Percentiles rank a stretch among this genome's conserved stretches.
phyloP scores from a whole-genome alignment of 176 grass and related monocot species.

The Musa schizocarpa region DNA sequence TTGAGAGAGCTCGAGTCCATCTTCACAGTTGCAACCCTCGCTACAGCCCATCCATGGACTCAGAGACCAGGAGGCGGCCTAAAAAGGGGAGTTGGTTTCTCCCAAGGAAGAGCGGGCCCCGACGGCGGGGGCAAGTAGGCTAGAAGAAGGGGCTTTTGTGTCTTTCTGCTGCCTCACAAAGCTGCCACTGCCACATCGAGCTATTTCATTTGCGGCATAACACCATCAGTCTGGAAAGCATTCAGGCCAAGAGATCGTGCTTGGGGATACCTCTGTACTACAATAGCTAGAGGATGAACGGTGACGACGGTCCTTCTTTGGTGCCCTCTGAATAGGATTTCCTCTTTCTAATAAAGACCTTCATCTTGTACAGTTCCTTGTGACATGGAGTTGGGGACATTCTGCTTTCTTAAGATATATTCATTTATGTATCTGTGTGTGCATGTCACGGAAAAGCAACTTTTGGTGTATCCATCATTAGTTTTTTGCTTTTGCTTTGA shows the following conservation, averaged over 20 bases:
- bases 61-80: not conserved
- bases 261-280: no score
- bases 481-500: not conserved
- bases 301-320: no score
- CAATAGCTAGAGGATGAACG: no score
- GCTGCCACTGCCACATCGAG: not conserved
- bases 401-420: not conserved
- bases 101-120: not conserved
- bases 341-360: no score
- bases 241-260: no score
- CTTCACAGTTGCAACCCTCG: slow-evolving; percentile 13
- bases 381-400: no score
- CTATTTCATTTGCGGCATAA: not conserved
- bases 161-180: not conserved
- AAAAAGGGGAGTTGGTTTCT: not conserved
- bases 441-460: not conserved
- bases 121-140: not conserved
- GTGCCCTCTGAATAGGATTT: no score
- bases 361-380: no score
- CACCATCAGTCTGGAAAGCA: not conserved
- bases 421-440: not conserved
- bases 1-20: not conserved
- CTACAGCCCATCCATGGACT: slow-evolving; percentile 21
- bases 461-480: not conserved
- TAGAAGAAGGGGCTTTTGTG: not conserved